A percentile compares a stretch with the other conserved stretches of the same genome.
Conservation (phyloP, 176 grass and related monocot species). For the Triticum timopheevii region DNA sequence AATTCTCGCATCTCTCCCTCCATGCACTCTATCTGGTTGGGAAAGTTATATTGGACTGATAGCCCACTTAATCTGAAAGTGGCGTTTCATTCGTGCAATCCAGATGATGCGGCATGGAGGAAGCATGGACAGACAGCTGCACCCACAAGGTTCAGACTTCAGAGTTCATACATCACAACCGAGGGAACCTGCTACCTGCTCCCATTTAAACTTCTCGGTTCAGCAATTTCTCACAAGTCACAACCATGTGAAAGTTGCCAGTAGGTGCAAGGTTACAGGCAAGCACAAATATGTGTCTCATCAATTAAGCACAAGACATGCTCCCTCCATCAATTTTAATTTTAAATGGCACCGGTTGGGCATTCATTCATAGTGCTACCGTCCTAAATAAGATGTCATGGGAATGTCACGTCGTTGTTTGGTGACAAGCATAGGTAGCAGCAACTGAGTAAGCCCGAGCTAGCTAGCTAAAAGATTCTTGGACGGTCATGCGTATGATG, state of each 20-base stretch:
- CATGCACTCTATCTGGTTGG: neutral
- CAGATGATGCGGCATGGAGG: neutral
- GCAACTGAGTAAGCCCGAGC: neutral
- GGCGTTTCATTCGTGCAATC: neutral
- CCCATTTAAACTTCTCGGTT: neutral
- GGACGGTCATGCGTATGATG: too few species aligned
- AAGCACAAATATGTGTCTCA: neutral
- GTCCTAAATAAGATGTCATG: neutral
- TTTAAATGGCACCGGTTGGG: neutral
- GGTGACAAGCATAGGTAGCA: neutral
- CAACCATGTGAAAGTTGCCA: neutral
- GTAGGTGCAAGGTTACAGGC: conserved; percentile 1
- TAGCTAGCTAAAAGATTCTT: neutral
- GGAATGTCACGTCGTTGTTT: neutral
- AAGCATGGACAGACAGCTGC: neutral
- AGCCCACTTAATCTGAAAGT: neutral
- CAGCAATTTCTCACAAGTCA: neutral
- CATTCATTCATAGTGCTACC: neutral
- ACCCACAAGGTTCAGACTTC: neutral
- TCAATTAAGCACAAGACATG: neutral
- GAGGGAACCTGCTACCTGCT: neutral
- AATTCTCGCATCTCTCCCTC: too few species aligned
- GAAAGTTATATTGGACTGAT: neutral
- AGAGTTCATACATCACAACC: neutral
- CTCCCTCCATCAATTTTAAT: neutral